Conservation (phyloP, 768 basidiomycete species). For the Butyriboletus loyo region DNA sequence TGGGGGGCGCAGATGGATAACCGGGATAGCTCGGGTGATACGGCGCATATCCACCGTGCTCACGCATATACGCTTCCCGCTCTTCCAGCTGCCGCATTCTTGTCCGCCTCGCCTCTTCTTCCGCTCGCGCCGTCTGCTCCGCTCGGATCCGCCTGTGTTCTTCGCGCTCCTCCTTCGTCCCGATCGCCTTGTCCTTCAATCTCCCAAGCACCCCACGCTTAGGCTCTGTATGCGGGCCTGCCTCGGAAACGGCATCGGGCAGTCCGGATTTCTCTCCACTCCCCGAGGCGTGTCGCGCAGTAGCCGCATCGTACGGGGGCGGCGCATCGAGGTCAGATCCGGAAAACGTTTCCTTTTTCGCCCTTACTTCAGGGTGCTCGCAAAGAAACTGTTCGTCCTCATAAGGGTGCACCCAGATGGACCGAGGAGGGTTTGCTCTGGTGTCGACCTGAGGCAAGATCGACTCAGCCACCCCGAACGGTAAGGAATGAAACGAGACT, state of each 20-base stretch:
- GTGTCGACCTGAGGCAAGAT: slow-evolving; percentile 55
- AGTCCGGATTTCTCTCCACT: slow-evolving; percentile 1
- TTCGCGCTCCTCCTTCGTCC: slow-evolving; percentile 64
- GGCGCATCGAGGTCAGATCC: slow-evolving; percentile 13
- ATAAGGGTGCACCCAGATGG: slow-evolving; percentile 71
- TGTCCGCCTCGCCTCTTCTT: slow-evolving; percentile 18
- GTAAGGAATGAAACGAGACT: not conserved
- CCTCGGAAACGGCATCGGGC: not conserved
- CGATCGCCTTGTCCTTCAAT: slow-evolving; percentile 61
- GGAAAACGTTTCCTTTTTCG: slow-evolving; percentile 30
- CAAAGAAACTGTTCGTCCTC: slow-evolving; percentile 64
- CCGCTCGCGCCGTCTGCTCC: slow-evolving; percentile 27
- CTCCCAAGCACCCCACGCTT: slow-evolving; percentile 57
- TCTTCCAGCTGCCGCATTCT: slow-evolving; percentile 22
- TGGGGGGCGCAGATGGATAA: not conserved
- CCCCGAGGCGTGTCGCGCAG: slow-evolving; percentile 31
- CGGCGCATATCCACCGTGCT: slow-evolving; percentile 31
- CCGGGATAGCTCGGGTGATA: slow-evolving; percentile 23
- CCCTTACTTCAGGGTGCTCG: slow-evolving; percentile 48
- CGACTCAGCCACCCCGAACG: not conserved
- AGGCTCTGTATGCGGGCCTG: slow-evolving; percentile 17
- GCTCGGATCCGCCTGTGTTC: slow-evolving; percentile 34
- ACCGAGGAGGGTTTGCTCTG: slow-evolving; percentile 54
- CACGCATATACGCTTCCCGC: slow-evolving; percentile 36
- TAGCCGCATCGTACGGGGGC: slow-evolving; percentile 26